phyloP scores from a whole-genome alignment of 1,284 basidiomycete species.

The Phellopilus nigrolimitatus region DNA sequence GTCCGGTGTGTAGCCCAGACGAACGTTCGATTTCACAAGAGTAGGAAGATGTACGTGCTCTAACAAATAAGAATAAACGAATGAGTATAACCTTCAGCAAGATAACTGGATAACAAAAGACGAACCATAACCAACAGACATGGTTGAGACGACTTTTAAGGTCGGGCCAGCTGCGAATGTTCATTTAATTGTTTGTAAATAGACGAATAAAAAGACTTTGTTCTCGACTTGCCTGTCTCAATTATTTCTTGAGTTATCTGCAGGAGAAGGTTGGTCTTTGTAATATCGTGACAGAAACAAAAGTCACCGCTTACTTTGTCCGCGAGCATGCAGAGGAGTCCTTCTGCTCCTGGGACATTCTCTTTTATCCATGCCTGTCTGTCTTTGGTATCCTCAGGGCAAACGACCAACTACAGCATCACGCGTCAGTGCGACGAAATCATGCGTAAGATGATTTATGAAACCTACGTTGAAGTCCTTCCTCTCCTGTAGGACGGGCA shows the following conservation, averaged over 20 bases:
- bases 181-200: too few relatives aligned
- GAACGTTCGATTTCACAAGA: slow-evolving; percentile 60
- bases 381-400: slow-evolving; percentile 64
- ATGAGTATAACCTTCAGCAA: not conserved
- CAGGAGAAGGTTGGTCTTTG: not conserved
- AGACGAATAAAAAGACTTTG: too few relatives aligned
- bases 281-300: slow-evolving; percentile 17
- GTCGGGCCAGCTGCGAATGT: slow-evolving; percentile 54
- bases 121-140: slow-evolving; percentile 85
- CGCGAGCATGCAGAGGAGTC: slow-evolving; percentile 62
- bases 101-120: slow-evolving; percentile 10
- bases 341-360: slow-evolving; percentile 62
- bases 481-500: slow-evolving; percentile 52
- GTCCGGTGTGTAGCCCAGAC: slow-evolving; percentile 87
- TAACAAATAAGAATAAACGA: slow-evolving; percentile 28
- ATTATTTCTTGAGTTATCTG: slow-evolving; percentile 74
- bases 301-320: slow-evolving; percentile 77
- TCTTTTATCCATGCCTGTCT: slow-evolving; percentile 76
- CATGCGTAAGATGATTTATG: not conserved
- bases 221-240: slow-evolving; percentile 55
- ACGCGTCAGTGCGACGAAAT: not conserved
- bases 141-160: slow-evolving; percentile 81
- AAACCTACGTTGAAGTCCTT: slow-evolving; percentile 52
- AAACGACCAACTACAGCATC: slow-evolving; percentile 53
- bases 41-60: slow-evolving; percentile 78